Conservation (phyloP, 257 asterid genomes). For the Fraxinus anomala region DNA sequence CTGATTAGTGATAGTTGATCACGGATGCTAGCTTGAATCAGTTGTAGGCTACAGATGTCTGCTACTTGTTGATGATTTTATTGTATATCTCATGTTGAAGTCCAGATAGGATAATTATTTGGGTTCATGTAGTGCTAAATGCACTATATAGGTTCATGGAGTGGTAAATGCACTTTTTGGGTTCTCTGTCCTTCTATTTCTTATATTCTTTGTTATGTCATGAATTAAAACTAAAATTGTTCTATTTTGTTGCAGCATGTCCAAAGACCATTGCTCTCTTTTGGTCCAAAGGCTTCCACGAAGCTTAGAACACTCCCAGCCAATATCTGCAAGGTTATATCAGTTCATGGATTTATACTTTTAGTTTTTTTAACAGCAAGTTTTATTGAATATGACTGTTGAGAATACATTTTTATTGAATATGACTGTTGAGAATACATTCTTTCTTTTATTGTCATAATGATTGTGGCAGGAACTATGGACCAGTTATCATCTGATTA, state of each 20-base stretch:
- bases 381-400: slow-evolving; percentile 16
- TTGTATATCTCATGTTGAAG: slow-evolving; percentile 1
- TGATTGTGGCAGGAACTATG: slow-evolving; percentile 68
- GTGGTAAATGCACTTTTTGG: slow-evolving; percentile 4
- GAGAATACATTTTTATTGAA: slow-evolving; percentile 15
- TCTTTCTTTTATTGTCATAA: slow-evolving; percentile 25
- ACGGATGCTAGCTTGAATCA: neutral
- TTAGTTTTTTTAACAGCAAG: slow-evolving; percentile 10
- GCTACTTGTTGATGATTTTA: neutral
- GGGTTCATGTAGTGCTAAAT: slow-evolving; percentile 6
- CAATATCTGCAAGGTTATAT: slow-evolving; percentile 81
- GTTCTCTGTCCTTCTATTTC: neutral
- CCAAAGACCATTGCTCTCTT: slow-evolving; percentile 85
- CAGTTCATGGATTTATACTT: slow-evolving; percentile 20
- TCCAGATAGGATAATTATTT: slow-evolving; percentile 8
- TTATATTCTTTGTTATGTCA: slow-evolving; percentile 13
- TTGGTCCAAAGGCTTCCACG: slow-evolving; percentile 90
- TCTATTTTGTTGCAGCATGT: slow-evolving; percentile 68
- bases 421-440: slow-evolving; percentile 17
- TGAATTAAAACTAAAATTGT: slow-evolving; percentile 21
- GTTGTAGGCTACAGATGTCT: neutral
- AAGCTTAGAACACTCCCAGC: slow-evolving; percentile 75
- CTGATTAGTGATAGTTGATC: neutral
- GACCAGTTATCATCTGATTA: slow-evolving; percentile 70
- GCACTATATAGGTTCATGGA: neutral